Percentiles rank a stretch among this genome's conserved stretches.
These are phyloP conservation scores for Fusarium mangiferae DNA, from an alignment of 2,329 filamentous ascomycete genomes.

Conservation along the genomic window DNA sequence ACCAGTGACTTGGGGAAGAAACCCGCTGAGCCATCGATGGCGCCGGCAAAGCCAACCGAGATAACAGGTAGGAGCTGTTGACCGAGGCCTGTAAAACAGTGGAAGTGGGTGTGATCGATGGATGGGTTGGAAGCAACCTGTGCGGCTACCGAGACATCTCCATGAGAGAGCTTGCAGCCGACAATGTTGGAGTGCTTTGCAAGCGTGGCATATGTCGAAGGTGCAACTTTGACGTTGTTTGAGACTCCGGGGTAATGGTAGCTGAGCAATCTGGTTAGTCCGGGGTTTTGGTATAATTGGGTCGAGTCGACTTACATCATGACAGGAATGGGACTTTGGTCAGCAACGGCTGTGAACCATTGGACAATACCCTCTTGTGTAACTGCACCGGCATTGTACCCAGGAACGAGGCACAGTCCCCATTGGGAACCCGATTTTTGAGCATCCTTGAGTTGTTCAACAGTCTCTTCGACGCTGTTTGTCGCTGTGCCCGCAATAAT, in stretches of 20 bases:
- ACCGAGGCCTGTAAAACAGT: conserved; percentile 71
- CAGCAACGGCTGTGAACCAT: conserved; percentile 69
- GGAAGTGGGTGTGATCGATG: conserved; percentile 69
- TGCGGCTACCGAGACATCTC: conserved; percentile 71
- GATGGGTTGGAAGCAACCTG: conserved; percentile 68
- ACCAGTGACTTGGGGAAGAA: conserved; percentile 72
- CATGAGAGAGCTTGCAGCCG: conserved; percentile 76
- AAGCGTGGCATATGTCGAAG: conserved; percentile 66
- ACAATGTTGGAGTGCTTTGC: conserved; percentile 73
- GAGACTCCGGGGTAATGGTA: conserved; percentile 76
- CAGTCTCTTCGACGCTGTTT: conserved; percentile 69
- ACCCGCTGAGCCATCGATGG: conserved; percentile 70
- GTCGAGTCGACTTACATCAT: conserved; percentile 59
- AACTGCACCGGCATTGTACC: conserved; percentile 67
- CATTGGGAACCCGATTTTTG: conserved; percentile 68
- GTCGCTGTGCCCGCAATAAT: conserved; percentile 71
- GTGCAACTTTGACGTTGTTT: conserved; percentile 69
- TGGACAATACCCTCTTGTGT: conserved; percentile 65
- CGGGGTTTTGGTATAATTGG: neutral
- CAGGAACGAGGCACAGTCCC: conserved; percentile 68
- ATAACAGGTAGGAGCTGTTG: conserved; percentile 72
- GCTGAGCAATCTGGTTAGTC: conserved; percentile 45
- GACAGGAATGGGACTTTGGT: conserved; percentile 66
- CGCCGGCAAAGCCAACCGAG: conserved; percentile 67
- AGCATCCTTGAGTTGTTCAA: conserved; percentile 66